Percentiles rank a stretch among this genome's conserved stretches.
phyloP scores from a whole-genome alignment of 2,329 filamentous ascomycete species.

The Talaromyces sp. region DNA sequence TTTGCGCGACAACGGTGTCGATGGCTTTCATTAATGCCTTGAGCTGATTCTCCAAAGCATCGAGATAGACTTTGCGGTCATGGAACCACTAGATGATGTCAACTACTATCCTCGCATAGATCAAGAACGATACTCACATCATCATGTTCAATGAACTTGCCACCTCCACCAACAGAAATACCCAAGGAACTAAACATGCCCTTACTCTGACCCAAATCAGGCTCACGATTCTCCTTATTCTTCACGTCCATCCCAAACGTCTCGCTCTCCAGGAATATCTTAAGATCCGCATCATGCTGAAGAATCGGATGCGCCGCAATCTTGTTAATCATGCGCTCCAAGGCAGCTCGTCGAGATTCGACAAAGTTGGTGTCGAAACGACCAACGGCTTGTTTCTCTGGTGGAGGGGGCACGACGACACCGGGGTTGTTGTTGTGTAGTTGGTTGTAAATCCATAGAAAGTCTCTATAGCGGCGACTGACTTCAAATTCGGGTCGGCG shows the following conservation, averaged over 20 bases:
- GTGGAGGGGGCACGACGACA: conserved; percentile 89
- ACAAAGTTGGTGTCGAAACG: conserved; percentile 97
- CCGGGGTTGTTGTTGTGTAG: conserved; percentile 93
- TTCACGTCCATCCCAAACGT: conserved; percentile 95
- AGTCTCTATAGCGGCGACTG: conserved; percentile 90
- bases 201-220: conserved; percentile 83
- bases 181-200: conserved; percentile 86
- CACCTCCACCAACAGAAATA: conserved; percentile 69
- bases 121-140: conserved; percentile 61
- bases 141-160: conserved; percentile 96
- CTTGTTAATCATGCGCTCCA: conserved; percentile 98
- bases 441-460: conserved; percentile 95
- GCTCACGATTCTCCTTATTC: conserved; percentile 91
- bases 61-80: conserved; percentile 89
- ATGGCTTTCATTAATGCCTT: conserved; percentile 90
- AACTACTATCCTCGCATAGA: not conserved
- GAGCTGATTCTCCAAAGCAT: conserved; percentile 87
- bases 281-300: conserved; percentile 89
- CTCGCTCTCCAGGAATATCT: conserved; percentile 95
- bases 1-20: conserved; percentile 86
- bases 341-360: conserved; percentile 81
- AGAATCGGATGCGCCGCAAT: conserved; percentile 83
- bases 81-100: conserved; percentile 77
- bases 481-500: conserved; percentile 89
- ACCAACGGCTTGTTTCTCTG: conserved; percentile 95